Percentiles rank a stretch among this genome's conserved stretches.
Evolutionary conservation across 2,329 filamentous ascomycete genomes (phyloP).

Genomic region (Fusarium irregulare): DNA sequence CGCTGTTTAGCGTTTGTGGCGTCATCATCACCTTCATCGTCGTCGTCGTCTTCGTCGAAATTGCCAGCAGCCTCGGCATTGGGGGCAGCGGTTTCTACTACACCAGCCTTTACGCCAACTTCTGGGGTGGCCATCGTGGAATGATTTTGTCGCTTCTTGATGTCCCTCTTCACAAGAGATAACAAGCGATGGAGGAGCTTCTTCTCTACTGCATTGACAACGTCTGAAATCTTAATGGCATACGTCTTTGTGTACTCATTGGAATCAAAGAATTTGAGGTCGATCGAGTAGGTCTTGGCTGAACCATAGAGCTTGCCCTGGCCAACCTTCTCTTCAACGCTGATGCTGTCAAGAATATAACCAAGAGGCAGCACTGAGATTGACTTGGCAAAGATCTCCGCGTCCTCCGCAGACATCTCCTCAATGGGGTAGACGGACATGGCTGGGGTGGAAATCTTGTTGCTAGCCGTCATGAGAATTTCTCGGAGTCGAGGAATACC

Average conservation of each 20-base stretch:
- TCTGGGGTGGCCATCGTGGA: slow-evolving; percentile 79
- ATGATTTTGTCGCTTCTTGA: slow-evolving; percentile 80
- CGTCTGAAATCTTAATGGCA: slow-evolving; percentile 81
- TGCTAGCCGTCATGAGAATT: slow-evolving; percentile 97
- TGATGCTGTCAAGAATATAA: slow-evolving; percentile 84
- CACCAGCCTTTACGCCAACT: slow-evolving; percentile 68
- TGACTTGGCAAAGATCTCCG: slow-evolving; percentile 86
- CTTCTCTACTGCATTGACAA: slow-evolving; percentile 81
- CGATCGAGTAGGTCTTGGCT: slow-evolving; percentile 87
- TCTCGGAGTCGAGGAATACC: slow-evolving; percentile 97
- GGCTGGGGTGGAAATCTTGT: slow-evolving; percentile 86
- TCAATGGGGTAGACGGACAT: slow-evolving; percentile 86
- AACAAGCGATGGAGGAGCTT: slow-evolving; percentile 81
- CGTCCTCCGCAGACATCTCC: slow-evolving; percentile 75
- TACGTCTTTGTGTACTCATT: slow-evolving; percentile 88
- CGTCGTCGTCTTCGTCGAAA: slow-evolving; percentile 62
- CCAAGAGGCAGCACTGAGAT: slow-evolving; percentile 88
- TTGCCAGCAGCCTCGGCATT: slow-evolving; percentile 50
- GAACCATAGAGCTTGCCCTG: slow-evolving; percentile 74
- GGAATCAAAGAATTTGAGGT: slow-evolving; percentile 84
- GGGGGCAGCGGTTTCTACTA: slow-evolving; percentile 62
- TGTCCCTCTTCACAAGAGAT: slow-evolving; percentile 76
- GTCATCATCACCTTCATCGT: slow-evolving; percentile 80
- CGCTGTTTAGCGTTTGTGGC: slow-evolving; percentile 79
- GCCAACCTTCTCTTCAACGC: slow-evolving; percentile 82